Conservation (phyloP, 1,139 yeast species). For the Taphrina flavorubra region DNA sequence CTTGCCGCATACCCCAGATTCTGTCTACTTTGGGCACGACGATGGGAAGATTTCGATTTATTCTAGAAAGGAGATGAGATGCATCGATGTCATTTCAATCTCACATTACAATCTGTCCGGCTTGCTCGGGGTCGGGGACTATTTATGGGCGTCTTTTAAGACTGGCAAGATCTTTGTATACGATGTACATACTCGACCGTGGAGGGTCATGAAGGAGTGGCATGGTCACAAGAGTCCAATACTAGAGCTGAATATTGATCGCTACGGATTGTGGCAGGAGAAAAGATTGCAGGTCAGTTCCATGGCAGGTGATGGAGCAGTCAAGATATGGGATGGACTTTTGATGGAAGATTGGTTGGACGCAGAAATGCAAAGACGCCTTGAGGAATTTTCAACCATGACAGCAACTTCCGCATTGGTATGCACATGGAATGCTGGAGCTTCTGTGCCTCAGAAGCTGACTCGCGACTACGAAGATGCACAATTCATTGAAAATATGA, state of each 20-base stretch:
- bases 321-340: constrained; percentile 53
- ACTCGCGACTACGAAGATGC: constrained; percentile 47
- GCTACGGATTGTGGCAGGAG: constrained; percentile 46
- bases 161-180: constrained; percentile 54
- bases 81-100: constrained; percentile 51
- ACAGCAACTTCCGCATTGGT: constrained; percentile 50
- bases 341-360: constrained; percentile 53
- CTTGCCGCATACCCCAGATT: constrained; percentile 48
- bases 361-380: constrained; percentile 50
- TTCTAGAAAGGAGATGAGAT: constrained; percentile 48
- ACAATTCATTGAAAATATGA: constrained; percentile 44
- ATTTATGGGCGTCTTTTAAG: constrained; percentile 55
- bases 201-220: constrained; percentile 55
- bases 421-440: constrained; percentile 57
- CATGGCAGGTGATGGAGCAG: constrained; percentile 47
- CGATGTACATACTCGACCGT: constrained; percentile 50
- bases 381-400: constrained; percentile 50
- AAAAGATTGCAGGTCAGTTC: constrained; percentile 47
- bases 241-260: constrained; percentile 45
- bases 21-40: constrained; percentile 55
- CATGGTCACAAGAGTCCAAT: constrained; percentile 53
- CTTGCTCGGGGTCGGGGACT: constrained; percentile 50
- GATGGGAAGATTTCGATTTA: constrained; percentile 55
- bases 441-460: constrained; percentile 52
- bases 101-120: constrained; percentile 52